Conservation (phyloP, 805 yeast species). For the Limtongozyma cylindracea region DNA sequence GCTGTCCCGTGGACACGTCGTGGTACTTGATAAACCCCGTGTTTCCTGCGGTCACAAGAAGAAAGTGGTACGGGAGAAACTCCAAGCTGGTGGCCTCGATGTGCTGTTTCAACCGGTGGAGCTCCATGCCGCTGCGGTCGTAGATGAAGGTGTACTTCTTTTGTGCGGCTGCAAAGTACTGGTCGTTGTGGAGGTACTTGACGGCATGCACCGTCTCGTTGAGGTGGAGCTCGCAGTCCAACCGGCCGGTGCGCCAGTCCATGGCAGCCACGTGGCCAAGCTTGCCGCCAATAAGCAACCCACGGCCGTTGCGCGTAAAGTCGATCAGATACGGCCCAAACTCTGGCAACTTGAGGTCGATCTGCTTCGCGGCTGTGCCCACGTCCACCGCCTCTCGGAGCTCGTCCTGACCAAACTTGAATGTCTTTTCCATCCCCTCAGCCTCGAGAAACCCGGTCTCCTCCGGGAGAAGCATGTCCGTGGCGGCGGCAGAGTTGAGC, state of each 20-base stretch:
- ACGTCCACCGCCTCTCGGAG: constrained; percentile 54
- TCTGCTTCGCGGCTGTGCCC: constrained; percentile 46
- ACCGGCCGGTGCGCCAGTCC: constrained; percentile 79
- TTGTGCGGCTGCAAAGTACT: constrained; percentile 90
- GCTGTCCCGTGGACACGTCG: constrained; percentile 80
- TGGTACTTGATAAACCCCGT: constrained; percentile 80
- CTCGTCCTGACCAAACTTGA: constrained; percentile 61
- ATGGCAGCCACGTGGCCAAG: constrained; percentile 92
- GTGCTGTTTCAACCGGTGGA: constrained; percentile 81
- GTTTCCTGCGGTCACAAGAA: constrained; percentile 71
- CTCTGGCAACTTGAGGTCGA: constrained; percentile 46
- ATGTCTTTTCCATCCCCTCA: constrained; percentile 88
- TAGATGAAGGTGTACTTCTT: constrained; percentile 83
- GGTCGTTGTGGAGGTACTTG: constrained; percentile 76
- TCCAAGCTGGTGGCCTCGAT: constrained; percentile 64
- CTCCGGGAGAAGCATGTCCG: constrained; percentile 71
- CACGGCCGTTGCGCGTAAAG: constrained; percentile 74
- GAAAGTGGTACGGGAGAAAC: constrained; percentile 79
- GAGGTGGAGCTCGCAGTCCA: constrained; percentile 62
- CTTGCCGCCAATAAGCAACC: constrained; percentile 59
- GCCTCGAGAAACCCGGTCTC: constrained; percentile 75
- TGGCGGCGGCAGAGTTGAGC: constrained; percentile 58
- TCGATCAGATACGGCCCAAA: constrained; percentile 75
- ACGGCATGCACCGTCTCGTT: constrained; percentile 84
- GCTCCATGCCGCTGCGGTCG: constrained; percentile 75